A percentile compares a stretch with the other conserved stretches of the same genome.
phyloP scores from a whole-genome alignment of 345 rosid genomes.

The Cardiospermum halicacabum region DNA sequence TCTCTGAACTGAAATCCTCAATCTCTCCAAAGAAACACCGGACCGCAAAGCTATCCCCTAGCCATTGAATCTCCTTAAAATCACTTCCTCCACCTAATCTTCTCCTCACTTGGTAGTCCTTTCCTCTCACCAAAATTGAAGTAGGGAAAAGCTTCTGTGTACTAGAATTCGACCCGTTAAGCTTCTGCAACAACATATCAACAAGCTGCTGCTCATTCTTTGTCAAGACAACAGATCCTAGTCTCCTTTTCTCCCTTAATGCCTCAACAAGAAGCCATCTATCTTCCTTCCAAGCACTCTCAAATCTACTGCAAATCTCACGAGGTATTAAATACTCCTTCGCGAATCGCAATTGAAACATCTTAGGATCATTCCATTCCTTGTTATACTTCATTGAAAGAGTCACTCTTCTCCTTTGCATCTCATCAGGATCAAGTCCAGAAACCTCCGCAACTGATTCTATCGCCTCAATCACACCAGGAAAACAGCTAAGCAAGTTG shows the following conservation, averaged over 20 bases:
- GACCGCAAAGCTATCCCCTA: constrained; percentile 66
- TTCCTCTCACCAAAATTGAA: constrained; percentile 54
- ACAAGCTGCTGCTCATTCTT: constrained; percentile 62
- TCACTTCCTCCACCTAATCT: constrained; percentile 58
- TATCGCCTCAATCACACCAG: constrained; percentile 72
- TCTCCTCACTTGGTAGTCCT: constrained; percentile 69
- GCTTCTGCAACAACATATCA: constrained; percentile 56
- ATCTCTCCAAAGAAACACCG: constrained; percentile 62
- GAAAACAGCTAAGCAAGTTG: constrained; percentile 63
- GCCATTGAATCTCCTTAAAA: constrained; percentile 87
- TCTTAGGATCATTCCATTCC: constrained; percentile 72
- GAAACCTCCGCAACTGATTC: constrained; percentile 82
- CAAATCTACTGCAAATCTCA: constrained; percentile 48
- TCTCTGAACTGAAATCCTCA: constrained; percentile 49
- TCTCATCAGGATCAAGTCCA: constrained; percentile 77
- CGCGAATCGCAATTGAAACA: constrained; percentile 72
- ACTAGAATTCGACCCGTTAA: constrained; percentile 34
- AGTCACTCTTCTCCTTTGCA: constrained; percentile 62
- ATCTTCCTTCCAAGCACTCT: constrained; percentile 69
- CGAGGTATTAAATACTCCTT: constrained; percentile 67
- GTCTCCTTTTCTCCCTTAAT: constrained; percentile 48
- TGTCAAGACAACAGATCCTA: constrained; percentile 30
- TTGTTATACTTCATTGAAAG: constrained; percentile 61
- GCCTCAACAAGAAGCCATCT: constrained; percentile 64
- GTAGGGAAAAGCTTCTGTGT: constrained; percentile 56